Base-by-base conservation (phyloP, 805 yeast genomes). In the Yamadazyma insecticola region DNA sequence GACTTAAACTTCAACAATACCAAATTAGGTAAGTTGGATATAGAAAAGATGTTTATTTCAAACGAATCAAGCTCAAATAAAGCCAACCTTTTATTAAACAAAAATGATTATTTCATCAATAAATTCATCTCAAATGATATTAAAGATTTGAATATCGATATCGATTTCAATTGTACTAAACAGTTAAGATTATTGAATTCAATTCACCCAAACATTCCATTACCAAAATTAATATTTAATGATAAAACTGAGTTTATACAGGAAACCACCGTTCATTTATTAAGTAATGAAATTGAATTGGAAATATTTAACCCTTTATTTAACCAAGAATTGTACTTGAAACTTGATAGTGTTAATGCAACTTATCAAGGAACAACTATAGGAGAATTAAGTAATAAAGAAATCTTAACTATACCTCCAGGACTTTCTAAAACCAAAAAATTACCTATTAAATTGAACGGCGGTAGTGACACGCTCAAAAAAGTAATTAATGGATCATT, bases 251-350 rank as follows among this genome's bases (percentile, higher is more conserved):
- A 30, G 2, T 76, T 76, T 35, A 51, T 78, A 5, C 31, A 70
- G 1, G 68, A 63, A 11, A 63, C 74, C 4, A 72, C 72, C 0
- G 68, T 78, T 54, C 81, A 78, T 48, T 40, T 78, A 3, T 54
- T 76, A 53, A 55, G 70, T 0, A 70, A 78, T 1, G 76, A 75
- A 27, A 61, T 75, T 4, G 80, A 76, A 41, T 45, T 78, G 34
- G 66, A 69, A 0, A 56, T 76, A 0, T 73, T 48, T 50, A 78
- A 78, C 41, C 85, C 85, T 1, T 43, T 78, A 1, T 33, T 40
- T 4, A 76, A 78, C 43, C 48, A 61, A n/a, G 69, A 62, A 11
- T 51, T 72, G 1, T 43, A 52, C n/a, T 51, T 73, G 10, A 54
- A 53, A 7, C 52, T 78, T 13, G 36, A 57, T 13, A 60, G 60